These are phyloP conservation scores for Mesembryanthemum crystallinum DNA, from an alignment of 148 eudicot species.

Conservation along the genomic window DNA sequence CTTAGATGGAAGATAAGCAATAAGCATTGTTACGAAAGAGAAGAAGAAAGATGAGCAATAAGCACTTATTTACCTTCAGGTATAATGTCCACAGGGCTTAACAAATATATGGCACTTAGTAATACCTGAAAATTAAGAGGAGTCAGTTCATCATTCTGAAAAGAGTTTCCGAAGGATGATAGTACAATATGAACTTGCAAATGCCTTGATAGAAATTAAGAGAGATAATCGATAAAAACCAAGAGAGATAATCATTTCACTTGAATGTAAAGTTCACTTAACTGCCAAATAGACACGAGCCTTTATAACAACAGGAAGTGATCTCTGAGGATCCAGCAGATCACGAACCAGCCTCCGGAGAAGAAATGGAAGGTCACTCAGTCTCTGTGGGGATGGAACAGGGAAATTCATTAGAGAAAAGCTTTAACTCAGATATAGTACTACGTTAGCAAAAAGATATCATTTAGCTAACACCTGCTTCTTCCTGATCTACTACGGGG, in stretches of 20 bases:
- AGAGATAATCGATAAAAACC: not conserved
- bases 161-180: not conserved
- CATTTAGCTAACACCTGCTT: no score
- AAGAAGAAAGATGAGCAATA: no score
- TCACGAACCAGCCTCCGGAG: conserved; percentile 76
- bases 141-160: not conserved
- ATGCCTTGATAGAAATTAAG: not conserved
- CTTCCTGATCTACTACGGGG: no score
- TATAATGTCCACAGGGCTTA: conserved; percentile 84
- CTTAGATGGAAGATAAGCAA: no score
- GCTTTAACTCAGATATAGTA: no score
- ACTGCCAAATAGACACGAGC: conserved; percentile 92
- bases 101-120: conserved; percentile 55
- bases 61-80: conserved; percentile 67
- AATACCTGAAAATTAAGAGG: conserved; percentile 47
- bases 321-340: conserved; percentile 75
- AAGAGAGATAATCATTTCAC: not conserved
- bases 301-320: conserved; percentile 75
- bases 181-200: not conserved
- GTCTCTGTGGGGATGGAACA: conserved; percentile 46
- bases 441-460: no score
- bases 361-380: conserved; percentile 89
- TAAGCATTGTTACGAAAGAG: no score
- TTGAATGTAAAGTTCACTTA: conserved; percentile 35
- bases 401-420: not conserved